phyloP scores from a whole-genome alignment of 2,329 filamentous ascomycete species.

The Phialemoniopsis sp. region DNA sequence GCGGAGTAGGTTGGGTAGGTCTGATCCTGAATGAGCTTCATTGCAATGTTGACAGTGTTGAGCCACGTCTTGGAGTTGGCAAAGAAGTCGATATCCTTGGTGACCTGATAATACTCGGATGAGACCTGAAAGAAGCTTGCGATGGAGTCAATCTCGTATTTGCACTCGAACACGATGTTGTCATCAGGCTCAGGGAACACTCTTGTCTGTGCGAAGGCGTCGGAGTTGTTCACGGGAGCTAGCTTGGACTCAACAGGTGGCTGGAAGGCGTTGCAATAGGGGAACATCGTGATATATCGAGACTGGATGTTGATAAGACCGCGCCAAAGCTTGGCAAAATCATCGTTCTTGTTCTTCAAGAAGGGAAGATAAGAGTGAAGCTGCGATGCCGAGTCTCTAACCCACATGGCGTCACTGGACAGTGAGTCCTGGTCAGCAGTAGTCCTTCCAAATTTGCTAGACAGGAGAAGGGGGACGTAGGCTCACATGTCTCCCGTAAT shows the following conservation, averaged over 20 bases:
- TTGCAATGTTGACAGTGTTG: conserved; percentile 63
- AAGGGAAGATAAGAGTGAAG: conserved; percentile 65
- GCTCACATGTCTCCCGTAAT: conserved; percentile 86
- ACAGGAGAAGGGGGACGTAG: no score
- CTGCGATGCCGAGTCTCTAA: conserved; percentile 77
- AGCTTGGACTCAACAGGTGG: conserved; percentile 65
- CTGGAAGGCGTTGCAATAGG: conserved; percentile 90
- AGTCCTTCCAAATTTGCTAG: no score
- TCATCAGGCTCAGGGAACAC: no score
- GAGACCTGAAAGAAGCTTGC: conserved; percentile 78
- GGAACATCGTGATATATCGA: conserved; percentile 61
- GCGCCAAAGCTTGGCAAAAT: conserved; percentile 63
- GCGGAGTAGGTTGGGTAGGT: conserved; percentile 65
- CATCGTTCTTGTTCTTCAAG: conserved; percentile 46
- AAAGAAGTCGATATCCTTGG: conserved; percentile 54
- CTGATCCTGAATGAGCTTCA: conserved; percentile 56
- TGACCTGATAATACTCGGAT: conserved; percentile 68
- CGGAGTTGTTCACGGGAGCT: no score
- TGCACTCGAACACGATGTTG: conserved; percentile 83
- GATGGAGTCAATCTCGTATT: conserved; percentile 87
- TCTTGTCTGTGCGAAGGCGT: no score
- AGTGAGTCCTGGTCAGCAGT: no score
- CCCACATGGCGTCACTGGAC: conserved; percentile 83
- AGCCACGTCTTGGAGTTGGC: conserved; percentile 60
- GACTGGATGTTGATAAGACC: conserved; percentile 70